Evolutionary conservation across 2,329 filamentous ascomycete species (phyloP).

Genomic region (Calonectria multiphialidica): DNA sequence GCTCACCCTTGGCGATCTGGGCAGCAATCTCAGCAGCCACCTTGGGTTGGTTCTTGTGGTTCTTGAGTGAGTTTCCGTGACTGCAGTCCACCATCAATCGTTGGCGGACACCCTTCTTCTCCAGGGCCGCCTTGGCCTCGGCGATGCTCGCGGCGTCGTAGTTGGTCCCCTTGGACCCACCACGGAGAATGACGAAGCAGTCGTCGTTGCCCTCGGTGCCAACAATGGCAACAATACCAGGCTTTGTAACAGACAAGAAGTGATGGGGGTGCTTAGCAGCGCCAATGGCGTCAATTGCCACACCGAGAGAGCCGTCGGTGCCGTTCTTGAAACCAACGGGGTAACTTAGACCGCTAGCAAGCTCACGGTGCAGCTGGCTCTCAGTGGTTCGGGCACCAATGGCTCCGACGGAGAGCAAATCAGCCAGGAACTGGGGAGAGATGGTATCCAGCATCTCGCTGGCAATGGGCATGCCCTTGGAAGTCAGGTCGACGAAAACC

Average conservation of each 20-base stretch:
- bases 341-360: constrained; percentile 94
- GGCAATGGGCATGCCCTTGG: constrained; percentile 94
- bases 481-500: constrained; percentile 92
- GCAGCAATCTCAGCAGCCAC: constrained; percentile 85
- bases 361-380: constrained; percentile 93
- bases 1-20: constrained; percentile 88
- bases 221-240: constrained; percentile 93
- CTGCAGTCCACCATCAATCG: constrained; percentile 98
- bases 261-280: constrained; percentile 93
- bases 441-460: constrained; percentile 99
- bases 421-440: constrained; percentile 95
- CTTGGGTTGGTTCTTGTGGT: constrained; percentile 97
- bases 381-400: constrained; percentile 97
- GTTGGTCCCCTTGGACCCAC: constrained; percentile 94
- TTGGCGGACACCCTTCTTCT: constrained; percentile 78
- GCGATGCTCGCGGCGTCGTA: constrained; percentile 88
- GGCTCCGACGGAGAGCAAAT: constrained; percentile 90
- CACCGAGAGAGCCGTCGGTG: constrained; percentile 89
- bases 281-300: constrained; percentile 95
- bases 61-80: constrained; percentile 95
- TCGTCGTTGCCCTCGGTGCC: constrained; percentile 96
- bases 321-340: constrained; percentile 99
- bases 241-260: constrained; percentile 98
- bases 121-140: constrained; percentile 83
- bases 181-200: constrained; percentile 95